Percentiles rank a stretch among this genome's conserved stretches.
Conservation (phyloP, 495 filamentous ascomycete species). For the Penicillium pulvis region DNA sequence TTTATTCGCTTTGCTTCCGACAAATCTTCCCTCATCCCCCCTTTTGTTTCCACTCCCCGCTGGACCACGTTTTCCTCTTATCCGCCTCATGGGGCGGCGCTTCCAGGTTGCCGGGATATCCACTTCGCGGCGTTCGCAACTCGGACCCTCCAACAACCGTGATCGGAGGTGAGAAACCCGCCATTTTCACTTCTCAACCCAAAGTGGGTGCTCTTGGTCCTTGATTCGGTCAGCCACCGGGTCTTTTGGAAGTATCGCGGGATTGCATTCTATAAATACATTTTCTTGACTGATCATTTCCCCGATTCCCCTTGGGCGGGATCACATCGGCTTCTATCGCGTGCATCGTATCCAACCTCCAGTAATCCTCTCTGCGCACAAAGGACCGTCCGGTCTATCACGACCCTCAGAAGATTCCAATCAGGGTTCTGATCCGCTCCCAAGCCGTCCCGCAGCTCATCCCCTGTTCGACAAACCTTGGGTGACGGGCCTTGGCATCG, state of each 20-base stretch:
- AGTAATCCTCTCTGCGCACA: background rate
- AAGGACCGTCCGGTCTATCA: background rate
- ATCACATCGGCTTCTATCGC: conserved; percentile 1
- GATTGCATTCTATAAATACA: conserved; percentile 29
- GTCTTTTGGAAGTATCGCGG: conserved; percentile 8
- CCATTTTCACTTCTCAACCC: background rate
- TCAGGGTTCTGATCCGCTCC: conserved; percentile 1
- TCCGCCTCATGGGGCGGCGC: conserved; percentile 15
- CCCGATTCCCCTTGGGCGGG: conserved; percentile 1
- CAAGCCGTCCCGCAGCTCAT: conserved; percentile 8
- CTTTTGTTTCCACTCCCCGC: conserved; percentile 7
- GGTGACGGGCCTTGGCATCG: conserved; percentile 9
- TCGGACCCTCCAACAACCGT: conserved; percentile 11
- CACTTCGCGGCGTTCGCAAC: conserved; percentile 9
- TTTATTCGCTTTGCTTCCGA: conserved; percentile 10
- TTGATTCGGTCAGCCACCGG: conserved; percentile 19
- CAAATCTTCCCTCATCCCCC: background rate
- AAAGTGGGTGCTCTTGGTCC: conserved; percentile 1
- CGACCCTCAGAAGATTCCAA: background rate
- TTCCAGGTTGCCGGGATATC: conserved; percentile 20
- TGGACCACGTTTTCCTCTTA: conserved; percentile 6
- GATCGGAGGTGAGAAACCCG: conserved; percentile 16
- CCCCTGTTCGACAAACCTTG: background rate
- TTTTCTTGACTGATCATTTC: conserved; percentile 18
- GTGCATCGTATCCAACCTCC: conserved; percentile 4